Base-by-base conservation (phyloP, 352 stramenopile genomes). In the Pythium myriotylum region DNA sequence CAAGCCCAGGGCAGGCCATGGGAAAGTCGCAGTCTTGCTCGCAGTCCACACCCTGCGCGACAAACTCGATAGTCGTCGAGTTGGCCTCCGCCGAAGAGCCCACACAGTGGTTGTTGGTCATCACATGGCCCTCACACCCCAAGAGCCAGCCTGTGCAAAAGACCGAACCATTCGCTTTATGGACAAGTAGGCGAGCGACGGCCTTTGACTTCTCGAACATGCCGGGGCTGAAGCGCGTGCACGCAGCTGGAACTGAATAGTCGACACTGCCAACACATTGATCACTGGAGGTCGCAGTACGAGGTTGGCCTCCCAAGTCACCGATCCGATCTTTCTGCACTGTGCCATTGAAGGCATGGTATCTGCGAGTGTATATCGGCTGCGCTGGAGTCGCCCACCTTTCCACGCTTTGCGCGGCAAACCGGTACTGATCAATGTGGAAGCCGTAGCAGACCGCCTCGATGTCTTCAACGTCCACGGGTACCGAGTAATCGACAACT, bases 91-190 rank as follows among this genome's bases (percentile, higher is more conserved):
- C 54, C 1, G 65, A 29, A 17, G 58, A 55, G 6, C 52, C 46
- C 22, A 88, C 74, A 37, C 79, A 88, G 64, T 88, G 79, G 61
- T 77, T 59, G 51, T 81, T 86, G 2, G 79, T 86, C n/a, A 88
- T 37, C 7, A 88, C 35, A 61, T 88, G 76, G 17, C 76, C 76
- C 16, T 81, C 72, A 51, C 74, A 86, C 10, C 79, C 79, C 5
- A 86, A 32, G 6, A 88, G 41, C 63, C 72, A 88, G 3, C 76
- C 79, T 3, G 79, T 84, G 60, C 79, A 88, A 32, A 77, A 81
- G 53, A 79, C 62, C 13, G 65, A 68, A 26, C 72, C 71, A 10
- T 41, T 22, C 2, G 19, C 23, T 49, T 86, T 86, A 35, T 86
- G 77, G 43, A 89, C 62, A 1, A 81, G 51, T 33, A 89, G 56